Base-by-base conservation (phyloP, 2,329 filamentous ascomycete genomes). In the Arthrinium puccinioides region DNA sequence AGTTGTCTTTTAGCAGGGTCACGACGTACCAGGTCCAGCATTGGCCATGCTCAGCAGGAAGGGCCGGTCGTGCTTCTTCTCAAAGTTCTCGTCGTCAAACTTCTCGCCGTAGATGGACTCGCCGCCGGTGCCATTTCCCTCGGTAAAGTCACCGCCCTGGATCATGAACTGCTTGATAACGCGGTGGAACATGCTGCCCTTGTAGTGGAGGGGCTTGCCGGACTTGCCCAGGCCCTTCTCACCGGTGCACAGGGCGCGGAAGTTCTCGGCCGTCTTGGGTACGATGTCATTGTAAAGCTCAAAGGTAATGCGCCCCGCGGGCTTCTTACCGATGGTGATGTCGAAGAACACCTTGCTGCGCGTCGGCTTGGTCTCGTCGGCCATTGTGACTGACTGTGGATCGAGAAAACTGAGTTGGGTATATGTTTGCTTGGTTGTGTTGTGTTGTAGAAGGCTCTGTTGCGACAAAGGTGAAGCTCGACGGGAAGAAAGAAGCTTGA, bases 101-200 rank as follows among this genome's bases (percentile, higher is more conserved):
- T 96, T 97, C 61, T 84, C 84, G 56, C 90, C 90, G 59, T 97
- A 98, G 63, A 98, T 97, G 46, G 85, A 92, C 69, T 97, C 92
- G 55, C 90, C 90, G 47, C 90, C 90, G 19, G 90, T 97, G 48
- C 90, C 92, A 59, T 97, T 90, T 59, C 87, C 87, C 38, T 79
- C 82, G 33, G 90, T 98, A 62, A 98, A 98, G 63, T 97, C 92
- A 64, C 92, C 90, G 57, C 92, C 89, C 69, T 96, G 85, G 56
- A 96, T 92, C 90, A 98, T 97, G 67, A 98, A 98, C 54, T 86
- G 78, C 73, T 96, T 96, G 70, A 98, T 98, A 47, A 98, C 85
- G 36, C 90, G 85, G 71, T 98, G 90, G 73, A 98, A 97, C 51
- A 69, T 71, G 43, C 86, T 94, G 50, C 87, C 84, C 72, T 96